Conservation (phyloP, 345 rosid species). For the Pugionium dolabratum region DNA sequence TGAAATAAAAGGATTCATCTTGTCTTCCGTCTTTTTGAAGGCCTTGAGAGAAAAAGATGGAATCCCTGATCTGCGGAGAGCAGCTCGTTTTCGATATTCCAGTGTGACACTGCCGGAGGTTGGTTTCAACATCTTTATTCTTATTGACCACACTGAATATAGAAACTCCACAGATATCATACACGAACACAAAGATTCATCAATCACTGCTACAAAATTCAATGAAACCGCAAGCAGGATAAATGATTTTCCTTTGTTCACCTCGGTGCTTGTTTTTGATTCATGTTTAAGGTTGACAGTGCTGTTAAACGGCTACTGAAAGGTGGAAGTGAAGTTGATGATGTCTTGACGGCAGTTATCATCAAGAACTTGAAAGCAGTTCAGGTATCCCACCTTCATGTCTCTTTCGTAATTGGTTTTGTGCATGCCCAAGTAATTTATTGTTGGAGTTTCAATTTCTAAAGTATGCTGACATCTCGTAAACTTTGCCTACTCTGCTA, state of each 20-base stretch:
- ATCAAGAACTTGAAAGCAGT: conserved; percentile 80
- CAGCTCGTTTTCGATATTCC: conserved; percentile 82
- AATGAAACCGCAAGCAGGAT: not conserved
- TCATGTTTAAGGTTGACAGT: conserved; percentile 59
- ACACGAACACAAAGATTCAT: conserved; percentile 5
- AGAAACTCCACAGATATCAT: conserved; percentile 10
- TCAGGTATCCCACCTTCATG: conserved; percentile 51
- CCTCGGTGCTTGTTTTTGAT: conserved; percentile 31
- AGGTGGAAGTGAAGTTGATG: conserved; percentile 73
- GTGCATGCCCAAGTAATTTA: conserved; percentile 1
- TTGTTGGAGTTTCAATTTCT: not conserved
- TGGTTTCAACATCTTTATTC: conserved; percentile 37
- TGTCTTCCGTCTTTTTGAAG: conserved; percentile 42
- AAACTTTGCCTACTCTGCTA: conserved; percentile 44
- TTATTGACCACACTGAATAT: conserved; percentile 8
- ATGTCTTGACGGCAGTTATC: conserved; percentile 62
- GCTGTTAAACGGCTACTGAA: conserved; percentile 59
- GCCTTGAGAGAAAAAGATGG: conserved; percentile 84
- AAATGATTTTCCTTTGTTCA: conserved; percentile 9
- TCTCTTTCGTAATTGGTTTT: conserved; percentile 12
- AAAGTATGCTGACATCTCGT: conserved; percentile 38
- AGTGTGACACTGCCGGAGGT: conserved; percentile 81
- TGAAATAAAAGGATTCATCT: not conserved
- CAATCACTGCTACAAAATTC: conserved; percentile 9
- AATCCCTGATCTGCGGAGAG: conserved; percentile 87